These are phyloP conservation scores for Aspergillus sp. DNA, from an alignment of 2,329 filamentous ascomycete species.

Conservation along the genomic window DNA sequence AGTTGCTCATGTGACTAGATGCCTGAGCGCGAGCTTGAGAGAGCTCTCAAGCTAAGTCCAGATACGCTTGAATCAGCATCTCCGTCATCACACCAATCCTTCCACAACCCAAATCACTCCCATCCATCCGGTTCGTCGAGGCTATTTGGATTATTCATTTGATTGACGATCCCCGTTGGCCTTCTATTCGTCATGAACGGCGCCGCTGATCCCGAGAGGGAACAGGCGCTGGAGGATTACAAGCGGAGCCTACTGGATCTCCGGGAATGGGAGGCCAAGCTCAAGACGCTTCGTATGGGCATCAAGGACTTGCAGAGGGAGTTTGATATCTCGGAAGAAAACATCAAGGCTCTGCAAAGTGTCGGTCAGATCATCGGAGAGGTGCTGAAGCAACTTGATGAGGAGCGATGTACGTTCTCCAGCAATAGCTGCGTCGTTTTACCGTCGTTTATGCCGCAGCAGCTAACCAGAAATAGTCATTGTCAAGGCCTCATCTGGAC, in stretches of 20 bases:
- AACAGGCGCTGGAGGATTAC: conserved; percentile 74
- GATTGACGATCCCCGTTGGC: conserved; percentile 1
- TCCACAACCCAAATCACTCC: not conserved
- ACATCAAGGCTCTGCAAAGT: conserved; percentile 98
- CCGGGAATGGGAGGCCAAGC: conserved; percentile 97
- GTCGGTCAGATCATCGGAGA: conserved; percentile 99
- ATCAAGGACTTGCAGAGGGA: conserved; percentile 95
- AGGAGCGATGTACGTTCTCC: conserved; percentile 82
- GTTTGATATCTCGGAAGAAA: conserved; percentile 96
- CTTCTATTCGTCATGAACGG: conserved; percentile 36
- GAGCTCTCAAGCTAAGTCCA: conserved; percentile 30
- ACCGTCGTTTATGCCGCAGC: not conserved
- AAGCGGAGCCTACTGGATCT: conserved; percentile 86
- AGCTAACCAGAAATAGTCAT: conserved; percentile 66
- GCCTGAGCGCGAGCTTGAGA: conserved; percentile 21
- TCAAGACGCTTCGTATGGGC: conserved; percentile 88
- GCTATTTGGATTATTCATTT: not conserved
- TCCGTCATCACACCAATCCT: conserved; percentile 10
- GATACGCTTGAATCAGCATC: conserved; percentile 18
- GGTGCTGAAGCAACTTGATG: conserved; percentile 96
- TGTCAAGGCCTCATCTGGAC: conserved; percentile 95
- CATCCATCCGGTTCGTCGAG: not conserved
- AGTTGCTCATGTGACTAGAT: conserved; percentile 16
- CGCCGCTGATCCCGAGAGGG: conserved; percentile 53
- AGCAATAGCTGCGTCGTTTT: not conserved